Percentiles rank a stretch among this genome's conserved stretches.
These are phyloP conservation scores for Tanacetum coccineum DNA, from an alignment of 129 eudicot genomes.

Conservation along the genomic window DNA sequence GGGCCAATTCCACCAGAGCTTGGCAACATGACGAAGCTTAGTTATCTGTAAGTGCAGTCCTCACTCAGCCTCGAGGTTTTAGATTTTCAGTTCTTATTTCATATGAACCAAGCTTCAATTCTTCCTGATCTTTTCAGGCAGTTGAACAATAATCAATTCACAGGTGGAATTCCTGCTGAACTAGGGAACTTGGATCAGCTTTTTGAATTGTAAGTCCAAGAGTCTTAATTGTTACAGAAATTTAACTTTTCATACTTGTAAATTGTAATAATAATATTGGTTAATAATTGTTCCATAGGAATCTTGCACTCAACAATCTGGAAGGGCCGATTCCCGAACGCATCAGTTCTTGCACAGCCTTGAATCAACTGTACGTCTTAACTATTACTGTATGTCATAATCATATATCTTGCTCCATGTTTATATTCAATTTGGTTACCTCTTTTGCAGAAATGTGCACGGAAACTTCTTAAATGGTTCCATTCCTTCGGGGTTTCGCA, in stretches of 20 bases:
- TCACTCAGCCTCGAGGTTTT: neutral
- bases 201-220: slow-evolving; percentile 66
- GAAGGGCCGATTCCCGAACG: slow-evolving; percentile 86
- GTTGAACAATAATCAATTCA: slow-evolving; percentile 65
- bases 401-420: neutral
- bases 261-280: neutral
- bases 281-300: slow-evolving; percentile 35
- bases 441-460: slow-evolving; percentile 61
- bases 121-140: slow-evolving; percentile 55
- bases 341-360: slow-evolving; percentile 76
- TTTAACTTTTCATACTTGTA: neutral
- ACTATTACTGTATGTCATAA: neutral
- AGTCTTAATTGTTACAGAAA: neutral
- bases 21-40: slow-evolving; percentile 86
- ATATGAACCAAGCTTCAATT: neutral
- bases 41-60: slow-evolving; percentile 60
- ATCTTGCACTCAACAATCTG: slow-evolving; percentile 70
- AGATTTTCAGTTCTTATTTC: neutral
- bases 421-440: neutral
- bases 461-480: slow-evolving; percentile 86
- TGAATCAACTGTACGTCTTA: slow-evolving; percentile 70
- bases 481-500: slow-evolving; percentile 66
- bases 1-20: slow-evolving; percentile 87
- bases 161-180: slow-evolving; percentile 78
- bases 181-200: slow-evolving; percentile 81